Percentiles rank a stretch among this genome's conserved stretches.
phyloP scores from a whole-genome alignment of 2,329 filamentous ascomycete species.

The Colletotrichum abscissum region DNA sequence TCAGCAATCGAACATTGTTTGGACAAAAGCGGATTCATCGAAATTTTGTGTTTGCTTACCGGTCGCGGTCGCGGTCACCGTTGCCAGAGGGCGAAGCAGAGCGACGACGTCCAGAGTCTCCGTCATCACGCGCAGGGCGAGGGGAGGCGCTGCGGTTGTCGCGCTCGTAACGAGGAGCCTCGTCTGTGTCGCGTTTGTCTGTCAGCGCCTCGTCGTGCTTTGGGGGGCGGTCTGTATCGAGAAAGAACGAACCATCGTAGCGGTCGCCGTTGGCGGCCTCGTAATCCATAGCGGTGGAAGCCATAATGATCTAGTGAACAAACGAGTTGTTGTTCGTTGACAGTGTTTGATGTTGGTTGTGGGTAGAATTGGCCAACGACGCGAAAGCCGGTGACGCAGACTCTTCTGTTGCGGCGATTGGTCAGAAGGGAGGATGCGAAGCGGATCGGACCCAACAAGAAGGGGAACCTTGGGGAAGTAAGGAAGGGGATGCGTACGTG shows the following conservation, averaged over 20 bases:
- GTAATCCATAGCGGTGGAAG: slow-evolving; percentile 77
- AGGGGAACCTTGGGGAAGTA: slow-evolving; percentile 10
- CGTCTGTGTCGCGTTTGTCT: slow-evolving; percentile 56
- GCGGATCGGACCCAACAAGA: slow-evolving; percentile 9
- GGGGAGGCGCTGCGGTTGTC: slow-evolving; percentile 76
- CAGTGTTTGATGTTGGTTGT: slow-evolving; percentile 1
- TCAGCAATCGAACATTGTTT: slow-evolving; percentile 20
- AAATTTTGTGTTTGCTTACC: slow-evolving; percentile 49
- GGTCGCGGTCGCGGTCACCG: slow-evolving; percentile 62
- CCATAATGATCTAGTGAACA: slow-evolving; percentile 57
- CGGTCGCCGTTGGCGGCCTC: slow-evolving; percentile 75
- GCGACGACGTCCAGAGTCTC: slow-evolving; percentile 68
- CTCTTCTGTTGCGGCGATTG: slow-evolving; percentile 32
- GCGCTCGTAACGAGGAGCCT: slow-evolving; percentile 73
- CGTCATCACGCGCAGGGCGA: slow-evolving; percentile 69
- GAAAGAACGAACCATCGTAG: slow-evolving; percentile 67
- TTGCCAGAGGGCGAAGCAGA: slow-evolving; percentile 71
- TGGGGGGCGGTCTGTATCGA: slow-evolving; percentile 25
- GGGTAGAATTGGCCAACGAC: slow-evolving; percentile 18
- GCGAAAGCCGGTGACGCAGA: slow-evolving; percentile 32
- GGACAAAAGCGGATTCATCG: not conserved
- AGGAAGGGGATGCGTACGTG: slow-evolving; percentile 6
- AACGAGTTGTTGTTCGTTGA: not conserved
- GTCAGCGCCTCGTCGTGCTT: slow-evolving; percentile 16
- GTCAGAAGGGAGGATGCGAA: slow-evolving; percentile 25